Evolutionary conservation across 1,284 basidiomycete species (phyloP), one percentile per base, ranked within the genome.

Genomic region (Trametes pubescens): DNA sequence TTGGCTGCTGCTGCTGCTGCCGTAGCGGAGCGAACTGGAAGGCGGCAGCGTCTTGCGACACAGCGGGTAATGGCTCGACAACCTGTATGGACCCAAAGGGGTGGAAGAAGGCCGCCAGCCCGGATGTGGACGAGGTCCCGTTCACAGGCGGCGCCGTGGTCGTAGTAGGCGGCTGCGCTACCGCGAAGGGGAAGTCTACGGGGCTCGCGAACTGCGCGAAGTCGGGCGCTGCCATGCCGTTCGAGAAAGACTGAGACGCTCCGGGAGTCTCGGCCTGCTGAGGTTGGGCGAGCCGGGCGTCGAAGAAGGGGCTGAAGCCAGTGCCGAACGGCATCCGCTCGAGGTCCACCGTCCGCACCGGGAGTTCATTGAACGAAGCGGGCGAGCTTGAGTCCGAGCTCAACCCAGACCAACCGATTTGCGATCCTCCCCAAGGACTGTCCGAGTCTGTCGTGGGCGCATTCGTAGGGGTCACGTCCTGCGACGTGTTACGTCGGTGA

Each of bases 341-440:
- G 18, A 68, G 60, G 9, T 68, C 67, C n/a, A 57, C 58, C 22
- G 67, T 68, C 34, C 56, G 62, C 18, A 66, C 10, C 4, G 67
- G 67, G n/a, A 68, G 60, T 8, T 51, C 53, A n/a, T n/a, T n/a
- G 57, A 65, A 66, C 2, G 62, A 56, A 18, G 52, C 22, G 47
- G 59, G 52, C 26, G 57, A 55, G 51, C 47, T 38, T 13, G 5
- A 44, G 26, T 48, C 47, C 14, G 34, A 14, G 40, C 22, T 46
- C 14, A 51, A 7, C 14, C 18, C 44, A 3, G 53, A 8, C 37
- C 38, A 43, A 2, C 22, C 37, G 8, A 34, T 3, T 5, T 11
- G 16, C 40, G 26, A 16, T 13, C 24, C 34, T 2, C 10, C 38
- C 37, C 24, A 38, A 14, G 53, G 22, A 11, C 26, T 46, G n/a